Base-by-base conservation (phyloP, 345 rosid species). In the Nephelium lappaceum region DNA sequence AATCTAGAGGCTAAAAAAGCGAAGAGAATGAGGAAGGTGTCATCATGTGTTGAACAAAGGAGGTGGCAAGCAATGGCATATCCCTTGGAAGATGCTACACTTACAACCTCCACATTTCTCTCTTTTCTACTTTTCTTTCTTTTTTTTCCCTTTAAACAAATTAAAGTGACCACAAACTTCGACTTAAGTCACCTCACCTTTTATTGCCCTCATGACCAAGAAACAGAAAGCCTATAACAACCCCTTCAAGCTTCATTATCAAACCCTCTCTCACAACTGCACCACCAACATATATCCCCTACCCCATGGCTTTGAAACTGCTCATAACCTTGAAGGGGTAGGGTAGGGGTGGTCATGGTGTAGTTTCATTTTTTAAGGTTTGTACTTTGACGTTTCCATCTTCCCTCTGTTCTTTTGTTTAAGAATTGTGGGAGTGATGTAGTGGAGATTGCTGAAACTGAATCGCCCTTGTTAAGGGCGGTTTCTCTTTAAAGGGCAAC, bases 61-160 rank as follows among this genome's bases (percentile, higher is more conserved):
- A 55, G 75, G 75, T 76, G 75, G 76, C 53, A 80, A 72, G 73
- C 62, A 82, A 83, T 74, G 81, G 93, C 83, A 89, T 89, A 89
- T 89, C 67, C 91, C 23, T 19, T 81, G 86, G 87, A 86, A 89
- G 89, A 89, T 89, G 85, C 93, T 71, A 51, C 75, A 78, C 87
- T 71, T 47, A 67, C 80, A 49, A 61, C 71, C 66, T 80, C 78
- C 80, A 16, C 58, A 78, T 19, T 60, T 81, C 78, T 18, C 72
- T 70, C 24, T 67, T 77, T 58, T 55, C 67, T 27, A 23, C 57
- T 60, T 24, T 43, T 24, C 12, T 24, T 24, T 23, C 27, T 66
- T 79, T 80, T 31, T 38, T 11, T 63, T 78, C 25, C 78, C 65
- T 76, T 82, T 38, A 53, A 71, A 66, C 58, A 75, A 49, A 60